Conservation (phyloP, 2,329 filamentous ascomycete species). For the Pyricularia pennisetigena region DNA sequence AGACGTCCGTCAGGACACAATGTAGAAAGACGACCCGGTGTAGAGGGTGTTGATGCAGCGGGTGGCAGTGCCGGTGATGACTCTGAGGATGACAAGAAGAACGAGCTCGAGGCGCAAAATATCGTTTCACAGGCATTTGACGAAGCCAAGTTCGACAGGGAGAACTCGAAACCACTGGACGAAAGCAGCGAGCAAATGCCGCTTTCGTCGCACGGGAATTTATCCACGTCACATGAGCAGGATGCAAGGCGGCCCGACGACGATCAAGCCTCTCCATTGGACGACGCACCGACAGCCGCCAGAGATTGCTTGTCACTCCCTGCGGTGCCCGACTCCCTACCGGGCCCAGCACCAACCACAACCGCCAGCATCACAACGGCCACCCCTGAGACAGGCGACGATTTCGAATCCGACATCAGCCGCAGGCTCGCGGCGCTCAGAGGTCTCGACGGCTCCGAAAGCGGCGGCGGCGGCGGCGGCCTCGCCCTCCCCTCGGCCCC, state of each 20-base stretch:
- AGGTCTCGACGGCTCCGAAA: slow-evolving; percentile 20
- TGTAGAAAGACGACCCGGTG: not conserved
- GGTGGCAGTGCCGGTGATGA: slow-evolving; percentile 5
- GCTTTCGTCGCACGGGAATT: not conserved
- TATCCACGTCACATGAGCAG: not conserved
- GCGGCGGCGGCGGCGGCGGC: slow-evolving; percentile 15
- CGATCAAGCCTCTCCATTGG: not conserved
- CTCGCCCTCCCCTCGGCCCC: slow-evolving; percentile 39
- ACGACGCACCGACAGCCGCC: slow-evolving; percentile 1
- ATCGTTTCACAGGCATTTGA: slow-evolving; percentile 36
- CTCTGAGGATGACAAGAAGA: slow-evolving; percentile 32
- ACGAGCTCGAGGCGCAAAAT: slow-evolving; percentile 32
- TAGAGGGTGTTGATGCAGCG: not conserved
- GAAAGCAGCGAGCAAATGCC: not conserved
- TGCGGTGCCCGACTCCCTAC: slow-evolving; percentile 32
- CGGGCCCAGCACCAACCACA: slow-evolving; percentile 22
- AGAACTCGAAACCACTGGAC: not conserved
- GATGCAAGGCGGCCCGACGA: slow-evolving; percentile 3
- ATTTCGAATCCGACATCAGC: slow-evolving; percentile 35
- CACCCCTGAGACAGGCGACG: slow-evolving; percentile 13
- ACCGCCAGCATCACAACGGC: not conserved
- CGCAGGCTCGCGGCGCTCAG: slow-evolving; percentile 42
- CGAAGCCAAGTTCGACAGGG: slow-evolving; percentile 19
- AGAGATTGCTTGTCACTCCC: slow-evolving; percentile 28
- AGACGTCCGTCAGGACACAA: not conserved